A percentile compares a stretch with the other conserved stretches of the same genome.
Conservation (phyloP, 192 early-diverging fungal genomes). For the Podila horticola region DNA sequence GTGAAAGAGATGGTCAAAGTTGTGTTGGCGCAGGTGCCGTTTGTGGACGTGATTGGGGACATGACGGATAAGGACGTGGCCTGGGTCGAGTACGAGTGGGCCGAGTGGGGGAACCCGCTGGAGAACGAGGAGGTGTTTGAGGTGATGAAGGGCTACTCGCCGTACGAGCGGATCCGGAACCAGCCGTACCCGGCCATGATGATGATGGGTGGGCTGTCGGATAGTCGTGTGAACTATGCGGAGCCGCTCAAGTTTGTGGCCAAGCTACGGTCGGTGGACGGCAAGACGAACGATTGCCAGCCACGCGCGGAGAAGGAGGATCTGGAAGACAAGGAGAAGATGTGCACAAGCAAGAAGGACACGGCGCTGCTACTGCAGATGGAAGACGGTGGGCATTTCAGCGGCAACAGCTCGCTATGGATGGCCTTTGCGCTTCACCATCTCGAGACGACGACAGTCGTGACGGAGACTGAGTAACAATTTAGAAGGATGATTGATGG, state of each 20-base stretch:
- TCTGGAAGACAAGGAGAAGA: constrained; percentile 5
- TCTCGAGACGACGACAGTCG: constrained; percentile 15
- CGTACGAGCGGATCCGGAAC: constrained; percentile 41
- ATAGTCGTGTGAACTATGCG: constrained; percentile 32
- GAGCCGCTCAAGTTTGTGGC: constrained; percentile 50
- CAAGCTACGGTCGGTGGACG: constrained; percentile 38
- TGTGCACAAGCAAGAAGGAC: constrained; percentile 31
- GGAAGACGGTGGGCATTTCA: constrained; percentile 45
- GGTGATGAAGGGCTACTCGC: constrained; percentile 42
- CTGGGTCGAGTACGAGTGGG: constrained; percentile 51
- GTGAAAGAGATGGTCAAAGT: constrained; percentile 49
- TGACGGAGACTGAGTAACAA: background rate
- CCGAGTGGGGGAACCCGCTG: constrained; percentile 48
- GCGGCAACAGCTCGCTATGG: constrained; percentile 34
- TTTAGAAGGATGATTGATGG: background rate
- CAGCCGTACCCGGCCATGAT: constrained; percentile 50
- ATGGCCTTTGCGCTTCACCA: constrained; percentile 47
- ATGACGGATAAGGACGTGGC: constrained; percentile 37
- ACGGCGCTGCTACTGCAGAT: constrained; percentile 39
- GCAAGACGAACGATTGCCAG: constrained; percentile 49
- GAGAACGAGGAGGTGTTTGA: constrained; percentile 39
- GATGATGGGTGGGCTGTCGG: constrained; percentile 33
- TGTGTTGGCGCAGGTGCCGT: constrained; percentile 42
- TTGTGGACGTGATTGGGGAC: constrained; percentile 46
- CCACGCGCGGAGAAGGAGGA: background rate